A percentile compares a stretch with the other conserved stretches of the same genome.
phyloP scores from a whole-genome alignment of 176 grass and related monocot genomes.

The Hyparrhenia diplandra region DNA sequence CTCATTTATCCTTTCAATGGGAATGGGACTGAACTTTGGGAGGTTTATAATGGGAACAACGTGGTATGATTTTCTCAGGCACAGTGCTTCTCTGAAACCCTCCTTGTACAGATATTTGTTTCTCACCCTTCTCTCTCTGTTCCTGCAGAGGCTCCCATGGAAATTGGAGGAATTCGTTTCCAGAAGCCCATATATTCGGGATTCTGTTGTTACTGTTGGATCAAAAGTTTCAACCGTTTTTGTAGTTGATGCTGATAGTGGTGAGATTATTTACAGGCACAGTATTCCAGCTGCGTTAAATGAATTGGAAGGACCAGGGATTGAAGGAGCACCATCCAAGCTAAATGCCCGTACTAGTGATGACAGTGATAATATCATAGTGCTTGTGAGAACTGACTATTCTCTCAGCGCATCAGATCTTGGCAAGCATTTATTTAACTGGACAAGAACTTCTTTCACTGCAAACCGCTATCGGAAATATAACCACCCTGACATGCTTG shows the following conservation, averaged over 20 bases:
- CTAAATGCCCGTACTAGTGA: constrained; percentile 45
- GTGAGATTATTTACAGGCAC: constrained; percentile 73
- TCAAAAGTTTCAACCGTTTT: constrained; percentile 82
- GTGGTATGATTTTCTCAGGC: constrained; percentile 48
- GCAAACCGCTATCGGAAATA: constrained; percentile 53
- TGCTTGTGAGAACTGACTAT: constrained; percentile 85
- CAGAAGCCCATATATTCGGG: constrained; percentile 69
- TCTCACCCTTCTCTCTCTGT: constrained; percentile 16
- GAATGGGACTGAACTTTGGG: constrained; percentile 34
- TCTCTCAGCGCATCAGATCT: constrained; percentile 75
- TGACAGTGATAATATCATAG: constrained; percentile 45
- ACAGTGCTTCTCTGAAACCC: not conserved
- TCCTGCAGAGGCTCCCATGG: constrained; percentile 67
- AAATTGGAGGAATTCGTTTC: constrained; percentile 77
- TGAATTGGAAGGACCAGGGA: constrained; percentile 41
- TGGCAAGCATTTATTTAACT: constrained; percentile 74
- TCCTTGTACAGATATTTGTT: not conserved
- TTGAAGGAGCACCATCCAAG: constrained; percentile 57
- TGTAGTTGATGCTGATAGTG: constrained; percentile 62
- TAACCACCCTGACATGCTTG: constrained; percentile 43
- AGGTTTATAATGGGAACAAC: constrained; percentile 36
- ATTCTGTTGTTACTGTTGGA: constrained; percentile 78
- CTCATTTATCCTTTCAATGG: constrained; percentile 35
- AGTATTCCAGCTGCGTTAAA: constrained; percentile 47
- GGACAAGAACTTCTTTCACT: constrained; percentile 67